phyloP scores from a whole-genome alignment of 768 basidiomycete genomes.

The Tricholoma hemisulphureum region DNA sequence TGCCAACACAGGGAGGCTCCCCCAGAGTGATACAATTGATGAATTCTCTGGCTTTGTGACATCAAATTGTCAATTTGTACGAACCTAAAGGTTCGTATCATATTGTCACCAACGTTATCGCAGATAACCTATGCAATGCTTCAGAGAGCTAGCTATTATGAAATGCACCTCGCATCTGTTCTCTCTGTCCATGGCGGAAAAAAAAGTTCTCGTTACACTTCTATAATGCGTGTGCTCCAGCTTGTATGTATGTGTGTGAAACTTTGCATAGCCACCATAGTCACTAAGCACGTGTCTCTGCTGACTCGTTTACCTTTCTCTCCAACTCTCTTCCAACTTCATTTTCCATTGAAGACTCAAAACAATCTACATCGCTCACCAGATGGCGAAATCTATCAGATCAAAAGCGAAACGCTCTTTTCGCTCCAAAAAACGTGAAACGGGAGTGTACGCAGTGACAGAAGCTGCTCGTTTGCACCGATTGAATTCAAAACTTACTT shows the following conservation, averaged over 20 bases:
- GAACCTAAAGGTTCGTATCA: neutral
- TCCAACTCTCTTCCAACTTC: conserved; percentile 6
- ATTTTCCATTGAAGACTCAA: conserved; percentile 16
- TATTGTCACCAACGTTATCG: neutral
- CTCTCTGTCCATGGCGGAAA: no score
- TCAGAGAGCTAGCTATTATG: no score
- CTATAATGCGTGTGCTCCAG: no score
- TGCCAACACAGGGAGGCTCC: conserved; percentile 72
- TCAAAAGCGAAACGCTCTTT: conserved; percentile 80
- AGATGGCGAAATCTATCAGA: conserved; percentile 81
- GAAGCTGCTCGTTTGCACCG: conserved; percentile 77
- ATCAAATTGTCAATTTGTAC: neutral
- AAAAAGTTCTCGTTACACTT: no score
- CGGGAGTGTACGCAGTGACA: conserved; percentile 71
- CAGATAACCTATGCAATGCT: no score
- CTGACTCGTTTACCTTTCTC: neutral
- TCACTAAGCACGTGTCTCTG: neutral
- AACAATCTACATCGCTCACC: neutral
- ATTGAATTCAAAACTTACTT: conserved; percentile 62
- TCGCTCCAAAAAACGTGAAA: conserved; percentile 74
- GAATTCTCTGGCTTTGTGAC: neutral
- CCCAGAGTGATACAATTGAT: conserved; percentile 36
- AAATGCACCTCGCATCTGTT: no score
- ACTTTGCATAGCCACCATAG: neutral
- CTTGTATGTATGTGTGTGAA: no score